Base-by-base conservation (phyloP, 257 asterid species). In the Sherardia arvensis region DNA sequence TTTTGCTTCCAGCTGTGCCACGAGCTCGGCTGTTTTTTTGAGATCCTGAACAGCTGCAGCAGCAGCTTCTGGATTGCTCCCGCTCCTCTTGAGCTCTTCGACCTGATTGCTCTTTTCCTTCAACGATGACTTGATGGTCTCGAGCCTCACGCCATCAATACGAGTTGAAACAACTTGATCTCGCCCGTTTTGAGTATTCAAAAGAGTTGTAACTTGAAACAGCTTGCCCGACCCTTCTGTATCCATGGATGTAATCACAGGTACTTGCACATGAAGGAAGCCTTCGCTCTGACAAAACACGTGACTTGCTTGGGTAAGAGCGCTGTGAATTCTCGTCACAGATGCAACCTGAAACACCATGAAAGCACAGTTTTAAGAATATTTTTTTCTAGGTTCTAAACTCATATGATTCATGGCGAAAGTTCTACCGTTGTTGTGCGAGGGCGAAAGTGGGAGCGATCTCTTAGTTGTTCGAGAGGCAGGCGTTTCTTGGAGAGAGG, bases 401-500 rank as follows among this genome's bases (percentile, higher is more conserved):
- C 38, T 14, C 25, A 36, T 56, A 49, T 15, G 64, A 10, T 25
- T 14, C 36, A 60, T 4, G 33, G 34, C n/a, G 57, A 43, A 51
- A 20, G 8, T 0, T 45, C 57, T 60, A 90, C 98, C 78, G 95
- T 89, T 14, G 89, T 85, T 53, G 97, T 86, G 34, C 98, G 84
- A 18, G 93, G 85, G n/a, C 95, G 83, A 51, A 89, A 85, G 58
- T 92, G 97, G 34, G 91, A 53, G 10, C 65, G 76, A 69, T 88
- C 87, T 47, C 97, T 78, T 66, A 91, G 62, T 5, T 61, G 71
- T 36, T 83, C 95, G 27, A 89, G 74, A 58, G 97, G 97, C 80
- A 92, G 62, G 49, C 91, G 93, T 60, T 82, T 92, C 85, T 78
- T 89, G 0, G 98, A 80, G 29, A 92, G 67, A 55, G 88, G 98